Evolutionary conservation across 345 rosid genomes (phyloP).

Genomic region (Camelina sativa): DNA sequence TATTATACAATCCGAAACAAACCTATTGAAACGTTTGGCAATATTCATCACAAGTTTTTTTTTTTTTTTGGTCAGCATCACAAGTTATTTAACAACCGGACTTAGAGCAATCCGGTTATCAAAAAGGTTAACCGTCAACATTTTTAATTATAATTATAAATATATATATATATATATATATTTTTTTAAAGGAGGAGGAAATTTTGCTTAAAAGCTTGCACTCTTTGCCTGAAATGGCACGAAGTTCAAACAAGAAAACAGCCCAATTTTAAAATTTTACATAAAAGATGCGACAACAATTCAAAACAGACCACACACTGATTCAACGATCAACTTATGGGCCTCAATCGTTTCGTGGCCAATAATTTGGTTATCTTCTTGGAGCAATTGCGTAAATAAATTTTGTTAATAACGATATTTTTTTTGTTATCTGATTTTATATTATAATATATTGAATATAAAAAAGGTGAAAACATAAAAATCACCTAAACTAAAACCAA

Average conservation of each 20-base stretch:
- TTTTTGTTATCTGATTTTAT: no score
- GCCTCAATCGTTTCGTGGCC: not conserved
- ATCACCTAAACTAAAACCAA: no score
- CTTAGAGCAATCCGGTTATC: not conserved
- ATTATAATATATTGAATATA: no score
- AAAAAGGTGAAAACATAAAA: no score
- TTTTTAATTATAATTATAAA: no score
- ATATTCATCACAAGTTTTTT: not conserved
- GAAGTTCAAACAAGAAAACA: no score
- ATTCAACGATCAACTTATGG: not conserved
- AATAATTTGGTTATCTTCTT: not conserved
- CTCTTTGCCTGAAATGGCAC: not conserved
- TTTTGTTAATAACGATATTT: no score
- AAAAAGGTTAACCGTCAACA: not conserved
- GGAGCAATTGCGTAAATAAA: not conserved
- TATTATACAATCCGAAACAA: not conserved
- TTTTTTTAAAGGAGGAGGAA: no score
- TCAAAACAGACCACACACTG: not conserved
- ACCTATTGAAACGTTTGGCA: not conserved
- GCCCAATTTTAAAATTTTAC: not conserved
- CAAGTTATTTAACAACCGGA: not conserved
- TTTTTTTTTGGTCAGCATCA: not conserved
- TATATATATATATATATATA: no score
- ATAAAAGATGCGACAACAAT: not conserved
- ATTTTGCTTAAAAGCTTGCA: not conserved